Evolutionary conservation across 2,329 filamentous ascomycete genomes (phyloP), one percentile per base, ranked within the genome.

Genomic region (Fusarium sp.): DNA sequence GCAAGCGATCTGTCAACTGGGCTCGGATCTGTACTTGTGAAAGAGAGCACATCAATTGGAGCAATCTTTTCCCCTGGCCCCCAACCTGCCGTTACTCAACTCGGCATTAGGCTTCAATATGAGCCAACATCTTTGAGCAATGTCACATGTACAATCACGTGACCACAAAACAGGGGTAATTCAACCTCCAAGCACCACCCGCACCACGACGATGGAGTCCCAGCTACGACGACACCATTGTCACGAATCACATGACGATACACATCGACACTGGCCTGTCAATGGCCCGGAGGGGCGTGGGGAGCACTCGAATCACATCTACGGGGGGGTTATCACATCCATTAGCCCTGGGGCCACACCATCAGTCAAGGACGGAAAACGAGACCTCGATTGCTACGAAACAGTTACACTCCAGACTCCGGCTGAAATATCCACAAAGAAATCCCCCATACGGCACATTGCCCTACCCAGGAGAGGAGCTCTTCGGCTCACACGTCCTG

Each of bases 261-360:
- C 56, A 73, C 36, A 67, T 64, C 61, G 47, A 68, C 57, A 65
- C 45, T 69, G 68, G 66, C 50, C 62, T 58, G 36, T 16, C 20
- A 60, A 70, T 65, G 62, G 66, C 14, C 65, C 36, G 60, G 67
- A 77, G 72, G 73, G 75, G 75, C 25, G 73, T 75, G 77, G 61
- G 57, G 22, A 69, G 65, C 58, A 65, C 56, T 59, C 68, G 57
- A 66, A 66, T 74, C 75, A 77, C 77, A 76, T 76, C 69, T 65
- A 77, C 74, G 69, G 74, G 77, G 77, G 76, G 69, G 70, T 77
- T 74, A 74, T 79, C 77, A 79, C 75, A 79, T 78, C 57, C 60
- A 62, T 54, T 59, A 42, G 73, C 35, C 62, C 66, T 65, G 63
- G 58, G 62, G 45, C 54, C 63, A 66, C 63, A 60, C 69, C 54